Evolutionary conservation across 495 filamentous ascomycete genomes (phyloP).

Genomic region (Annulohypoxylon moriforme): DNA sequence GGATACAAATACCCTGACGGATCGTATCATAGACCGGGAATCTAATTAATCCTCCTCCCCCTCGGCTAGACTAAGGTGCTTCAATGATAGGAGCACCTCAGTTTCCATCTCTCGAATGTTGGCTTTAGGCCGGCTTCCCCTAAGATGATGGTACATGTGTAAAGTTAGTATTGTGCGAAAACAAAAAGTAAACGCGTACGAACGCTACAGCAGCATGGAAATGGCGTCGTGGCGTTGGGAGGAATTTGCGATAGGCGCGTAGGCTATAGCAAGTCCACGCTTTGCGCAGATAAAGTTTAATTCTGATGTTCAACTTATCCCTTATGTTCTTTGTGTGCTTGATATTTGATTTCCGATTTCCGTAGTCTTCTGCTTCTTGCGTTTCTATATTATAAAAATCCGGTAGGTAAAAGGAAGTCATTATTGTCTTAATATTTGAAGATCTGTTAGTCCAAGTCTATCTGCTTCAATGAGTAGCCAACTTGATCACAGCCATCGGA

Average conservation of each 20-base stretch:
- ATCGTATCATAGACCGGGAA: background rate
- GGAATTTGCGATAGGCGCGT: slow-evolving; percentile 12
- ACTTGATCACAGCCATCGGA: no score
- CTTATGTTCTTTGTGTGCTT: background rate
- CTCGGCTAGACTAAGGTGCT: background rate
- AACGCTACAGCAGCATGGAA: slow-evolving; percentile 28
- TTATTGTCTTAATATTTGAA: no score
- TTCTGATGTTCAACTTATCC: slow-evolving; percentile 13
- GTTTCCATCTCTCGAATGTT: background rate
- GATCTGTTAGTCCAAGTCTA: no score
- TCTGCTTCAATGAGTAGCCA: no score
- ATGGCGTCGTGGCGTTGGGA: slow-evolving; percentile 40
- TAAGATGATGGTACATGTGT: slow-evolving; percentile 11
- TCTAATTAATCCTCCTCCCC: background rate
- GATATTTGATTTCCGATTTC: background rate
- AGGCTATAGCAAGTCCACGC: slow-evolving; percentile 23
- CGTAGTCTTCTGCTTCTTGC: background rate
- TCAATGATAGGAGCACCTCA: slow-evolving; percentile 6
- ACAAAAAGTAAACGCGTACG: slow-evolving; percentile 7
- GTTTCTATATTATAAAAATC: background rate
- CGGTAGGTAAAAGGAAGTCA: background rate
- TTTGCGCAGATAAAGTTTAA: slow-evolving; percentile 20
- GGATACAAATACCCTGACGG: background rate
- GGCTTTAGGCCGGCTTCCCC: background rate
- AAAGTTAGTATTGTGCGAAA: slow-evolving; percentile 23